A percentile compares a stretch with the other conserved stretches of the same genome.
phyloP scores from a whole-genome alignment of 2,329 filamentous ascomycete genomes.

The Aspergillus unguis region DNA sequence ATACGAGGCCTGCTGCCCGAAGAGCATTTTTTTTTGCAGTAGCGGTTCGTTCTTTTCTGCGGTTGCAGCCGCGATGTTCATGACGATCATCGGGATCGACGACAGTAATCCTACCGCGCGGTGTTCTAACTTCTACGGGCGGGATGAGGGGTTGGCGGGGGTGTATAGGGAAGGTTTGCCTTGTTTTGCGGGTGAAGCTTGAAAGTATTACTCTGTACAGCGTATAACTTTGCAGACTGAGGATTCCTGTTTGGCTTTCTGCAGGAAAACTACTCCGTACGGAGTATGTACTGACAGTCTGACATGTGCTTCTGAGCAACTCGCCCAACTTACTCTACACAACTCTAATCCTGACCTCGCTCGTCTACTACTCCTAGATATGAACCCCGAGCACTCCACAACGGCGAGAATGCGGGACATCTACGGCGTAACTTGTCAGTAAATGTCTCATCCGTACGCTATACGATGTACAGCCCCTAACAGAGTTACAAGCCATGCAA shows the following conservation, averaged over 20 bases:
- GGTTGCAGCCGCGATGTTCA: neutral
- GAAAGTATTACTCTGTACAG: neutral
- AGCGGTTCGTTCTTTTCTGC: no score
- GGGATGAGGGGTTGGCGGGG: neutral
- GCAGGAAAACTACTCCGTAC: no score
- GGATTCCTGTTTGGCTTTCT: no score
- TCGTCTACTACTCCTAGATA: no score
- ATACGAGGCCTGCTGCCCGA: no score
- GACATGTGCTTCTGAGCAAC: neutral
- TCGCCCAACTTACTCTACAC: slow-evolving; percentile 1
- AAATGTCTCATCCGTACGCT: neutral
- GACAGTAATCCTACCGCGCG: neutral
- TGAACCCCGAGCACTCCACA: no score
- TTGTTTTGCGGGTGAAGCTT: no score
- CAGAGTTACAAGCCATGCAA: neutral
- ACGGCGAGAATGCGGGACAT: no score
- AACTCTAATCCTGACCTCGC: no score
- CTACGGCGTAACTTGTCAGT: no score
- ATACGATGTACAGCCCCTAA: neutral
- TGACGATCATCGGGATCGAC: neutral
- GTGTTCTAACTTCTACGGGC: neutral
- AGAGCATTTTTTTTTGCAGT: no score
- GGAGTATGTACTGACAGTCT: neutral
- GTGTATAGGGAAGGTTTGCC: neutral
- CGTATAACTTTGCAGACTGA: no score